These are phyloP conservation scores for Cryoendolithus antarcticus DNA, from an alignment of 2,329 filamentous ascomycete genomes.

Conservation along the genomic window DNA sequence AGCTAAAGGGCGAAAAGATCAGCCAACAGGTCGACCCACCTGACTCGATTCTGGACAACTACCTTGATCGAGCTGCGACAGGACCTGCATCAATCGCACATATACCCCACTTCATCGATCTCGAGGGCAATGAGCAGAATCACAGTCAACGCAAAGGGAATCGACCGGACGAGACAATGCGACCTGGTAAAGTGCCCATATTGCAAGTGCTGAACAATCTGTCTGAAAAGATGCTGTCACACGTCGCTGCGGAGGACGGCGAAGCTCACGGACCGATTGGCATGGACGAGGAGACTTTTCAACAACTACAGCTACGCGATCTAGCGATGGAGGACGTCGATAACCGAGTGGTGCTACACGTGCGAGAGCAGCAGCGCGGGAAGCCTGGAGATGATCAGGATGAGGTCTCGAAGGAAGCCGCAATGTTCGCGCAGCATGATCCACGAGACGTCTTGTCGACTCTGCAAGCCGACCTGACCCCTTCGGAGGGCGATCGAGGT, in stretches of 20 bases:
- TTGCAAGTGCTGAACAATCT: conserved; percentile 79
- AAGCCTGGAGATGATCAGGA: conserved; percentile 44
- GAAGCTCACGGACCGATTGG: conserved; percentile 53
- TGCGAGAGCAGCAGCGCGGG: conserved; percentile 77
- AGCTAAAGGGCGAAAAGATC: conserved; percentile 78
- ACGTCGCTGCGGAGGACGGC: conserved; percentile 68
- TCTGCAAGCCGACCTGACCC: conserved; percentile 52
- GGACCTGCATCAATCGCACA: conserved; percentile 43
- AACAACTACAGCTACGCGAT: conserved; percentile 66
- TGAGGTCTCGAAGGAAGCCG: conserved; percentile 35
- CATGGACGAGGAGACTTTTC: conserved; percentile 60
- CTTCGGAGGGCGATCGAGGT: conserved; percentile 21
- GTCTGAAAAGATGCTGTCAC: conserved; percentile 85
- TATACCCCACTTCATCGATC: conserved; percentile 79
- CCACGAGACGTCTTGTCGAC: conserved; percentile 54
- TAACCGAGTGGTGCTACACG: conserved; percentile 68
- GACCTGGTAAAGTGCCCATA: conserved; percentile 76
- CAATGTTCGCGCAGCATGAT: conserved; percentile 55
- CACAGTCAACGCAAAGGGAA: conserved; percentile 81
- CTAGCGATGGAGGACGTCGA: conserved; percentile 62
- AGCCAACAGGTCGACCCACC: conserved; percentile 57
- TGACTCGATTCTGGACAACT: conserved; percentile 75
- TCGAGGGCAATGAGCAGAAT: conserved; percentile 91
- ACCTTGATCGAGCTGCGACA: conserved; percentile 56
- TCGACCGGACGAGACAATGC: conserved; percentile 79